phyloP scores from a whole-genome alignment of 441 rosid species.

The Adansonia madagascariensis region DNA sequence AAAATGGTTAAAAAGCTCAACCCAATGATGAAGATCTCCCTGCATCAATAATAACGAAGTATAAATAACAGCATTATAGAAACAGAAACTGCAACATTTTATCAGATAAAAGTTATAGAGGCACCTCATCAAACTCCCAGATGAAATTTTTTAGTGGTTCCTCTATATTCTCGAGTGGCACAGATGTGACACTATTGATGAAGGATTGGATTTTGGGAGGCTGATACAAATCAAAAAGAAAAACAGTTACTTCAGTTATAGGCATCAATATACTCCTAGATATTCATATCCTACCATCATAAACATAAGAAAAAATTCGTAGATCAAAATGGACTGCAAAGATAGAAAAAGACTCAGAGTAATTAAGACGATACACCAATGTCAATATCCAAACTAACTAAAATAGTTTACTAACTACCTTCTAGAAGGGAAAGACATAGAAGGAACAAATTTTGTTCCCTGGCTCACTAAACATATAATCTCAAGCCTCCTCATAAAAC shows the following conservation, averaged over 20 bases:
- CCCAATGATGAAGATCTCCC: conserved; percentile 99
- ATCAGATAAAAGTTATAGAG: conserved; percentile 23
- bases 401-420: background rate
- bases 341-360: background rate
- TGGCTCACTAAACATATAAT: background rate
- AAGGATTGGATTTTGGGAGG: conserved; percentile 91
- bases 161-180: conserved; percentile 75
- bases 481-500: conserved; percentile 9
- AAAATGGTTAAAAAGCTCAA: conserved; percentile 92
- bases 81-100: background rate
- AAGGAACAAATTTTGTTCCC: background rate
- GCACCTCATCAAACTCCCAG: conserved; percentile 96
- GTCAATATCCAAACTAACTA: background rate
- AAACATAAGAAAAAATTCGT: background rate
- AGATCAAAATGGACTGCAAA: background rate
- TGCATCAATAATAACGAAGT: conserved; percentile 39
- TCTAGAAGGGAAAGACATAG: background rate
- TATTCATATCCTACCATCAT: conserved; percentile 22
- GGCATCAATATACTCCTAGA: conserved; percentile 15
- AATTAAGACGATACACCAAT: conserved; percentile 2
- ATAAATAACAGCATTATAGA: conserved; percentile 28
- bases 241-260: conserved; percentile 23
- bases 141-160: conserved; percentile 73
- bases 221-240: conserved; percentile 47
- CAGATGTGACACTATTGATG: conserved; percentile 67